These are phyloP conservation scores for Claviceps humidiphila DNA, from an alignment of 2,329 filamentous ascomycete genomes.

Conservation along the genomic window DNA sequence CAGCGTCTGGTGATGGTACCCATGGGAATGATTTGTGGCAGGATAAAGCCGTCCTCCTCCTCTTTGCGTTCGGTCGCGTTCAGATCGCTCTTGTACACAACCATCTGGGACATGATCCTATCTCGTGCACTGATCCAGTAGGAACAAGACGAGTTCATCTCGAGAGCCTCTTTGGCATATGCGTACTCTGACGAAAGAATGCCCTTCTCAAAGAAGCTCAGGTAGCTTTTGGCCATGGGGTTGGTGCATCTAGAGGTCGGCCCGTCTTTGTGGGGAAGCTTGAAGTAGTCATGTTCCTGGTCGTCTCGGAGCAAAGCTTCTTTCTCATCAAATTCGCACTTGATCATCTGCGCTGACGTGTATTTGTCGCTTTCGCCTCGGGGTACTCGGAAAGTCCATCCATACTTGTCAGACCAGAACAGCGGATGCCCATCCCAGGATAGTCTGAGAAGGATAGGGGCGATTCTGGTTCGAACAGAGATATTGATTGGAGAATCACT, in stretches of 20 bases:
- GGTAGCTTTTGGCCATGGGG: conserved; percentile 82
- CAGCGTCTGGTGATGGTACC: conserved; percentile 88
- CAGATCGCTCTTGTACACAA: conserved; percentile 66
- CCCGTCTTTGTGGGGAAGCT: conserved; percentile 92
- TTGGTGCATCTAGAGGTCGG: conserved; percentile 71
- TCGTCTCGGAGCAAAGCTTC: conserved; percentile 55
- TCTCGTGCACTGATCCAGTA: conserved; percentile 98
- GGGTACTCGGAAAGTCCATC: conserved; percentile 81
- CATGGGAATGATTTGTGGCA: conserved; percentile 96
- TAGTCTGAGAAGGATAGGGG: conserved; percentile 70
- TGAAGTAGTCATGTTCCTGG: conserved; percentile 59
- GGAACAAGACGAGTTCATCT: conserved; percentile 98
- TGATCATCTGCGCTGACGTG: conserved; percentile 53
- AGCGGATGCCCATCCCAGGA: conserved; percentile 83
- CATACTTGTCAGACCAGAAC: conserved; percentile 84
- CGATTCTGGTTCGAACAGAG: conserved; percentile 75
- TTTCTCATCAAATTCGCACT: conserved; percentile 70
- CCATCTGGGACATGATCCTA: conserved; percentile 88
- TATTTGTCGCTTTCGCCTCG: conserved; percentile 50
- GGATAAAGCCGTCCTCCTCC: conserved; percentile 55
- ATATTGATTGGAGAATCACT: conserved; percentile 57
- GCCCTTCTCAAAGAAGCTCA: conserved; percentile 82
- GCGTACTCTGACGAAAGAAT: conserved; percentile 74
- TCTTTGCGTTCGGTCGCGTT: conserved; percentile 5
- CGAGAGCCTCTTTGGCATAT: conserved; percentile 85